Evolutionary conservation across 1,284 basidiomycete genomes (phyloP), one percentile per base, ranked within the genome.

Genomic region (Moniliophthora roreri): DNA sequence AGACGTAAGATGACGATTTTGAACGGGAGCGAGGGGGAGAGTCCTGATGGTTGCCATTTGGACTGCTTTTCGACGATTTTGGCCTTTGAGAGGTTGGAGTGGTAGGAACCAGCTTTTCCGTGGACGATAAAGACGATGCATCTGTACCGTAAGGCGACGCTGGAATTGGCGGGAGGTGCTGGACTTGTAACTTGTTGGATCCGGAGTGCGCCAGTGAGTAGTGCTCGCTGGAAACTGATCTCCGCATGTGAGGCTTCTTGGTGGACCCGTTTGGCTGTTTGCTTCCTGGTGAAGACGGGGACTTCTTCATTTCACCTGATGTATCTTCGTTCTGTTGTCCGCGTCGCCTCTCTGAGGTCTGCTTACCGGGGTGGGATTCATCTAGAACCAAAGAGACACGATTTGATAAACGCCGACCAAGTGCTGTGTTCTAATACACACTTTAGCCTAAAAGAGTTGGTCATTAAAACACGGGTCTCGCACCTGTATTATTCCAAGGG

Each of bases 401-500:
- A 60, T 68, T 73, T 55, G 82, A 84, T 50, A 91, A 72, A 47
- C 88, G 78, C 34, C 88, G 84, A 40, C 85, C 87, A 6, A 89
- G 75, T 0, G 89, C 79, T 15, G 88, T 90, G 67, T 89, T 86
- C 88, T 91, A 62, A n/a, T 28, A 23, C 50, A 38, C 52, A 40
- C 24, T 23, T 37, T 40, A 36, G 48, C 23, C 50, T 53, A 28
- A 44, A 51, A 28, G 24, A 40, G 44, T 16, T 32, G 18, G 34
- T 35, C 32, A 38, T 28, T 11, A 4, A 20, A 32, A 39, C 38
- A 40, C 32, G 11, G 46, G 36, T 23, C 11, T 67, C 75, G 60
- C 61, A 84, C 87, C 75, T 96, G 95, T 15, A 97, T 85, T 57
- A 93, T 82, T 4, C 87, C 86, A 51, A 97, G 76, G 28, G 95